Base-by-base conservation (phyloP, 768 basidiomycete genomes). In the Tephrocybe sp. region DNA sequence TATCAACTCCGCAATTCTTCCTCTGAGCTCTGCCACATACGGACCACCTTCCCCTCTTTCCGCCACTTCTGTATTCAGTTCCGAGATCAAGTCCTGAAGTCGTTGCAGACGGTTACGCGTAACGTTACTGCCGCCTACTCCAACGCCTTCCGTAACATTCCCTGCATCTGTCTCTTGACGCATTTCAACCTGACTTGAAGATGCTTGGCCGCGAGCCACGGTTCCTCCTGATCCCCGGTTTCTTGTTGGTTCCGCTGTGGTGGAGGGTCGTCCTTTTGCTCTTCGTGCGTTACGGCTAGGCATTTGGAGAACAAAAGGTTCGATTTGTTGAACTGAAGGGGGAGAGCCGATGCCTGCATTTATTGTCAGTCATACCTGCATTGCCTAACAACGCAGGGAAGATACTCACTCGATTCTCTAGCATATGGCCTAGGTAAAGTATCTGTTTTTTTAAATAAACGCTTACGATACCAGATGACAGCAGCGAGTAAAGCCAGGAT, bases 11-110 rank as follows among this genome's bases (percentile, higher is more conserved):
- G 25, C 46, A 30, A 47, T 47, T 11, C 38, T 47, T 6, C 47
- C 47, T 22, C 39, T 21, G 3, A 49, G 30, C 40, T 42, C 47
- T 13, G 47, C 29, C 3, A 36, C 47, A n/a, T 49, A 49, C n/a
- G 19, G 39, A 15, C 39, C 40, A 33, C 16, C 40, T 34, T 49
- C 47, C 13, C 36, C 46, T 18, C 40, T 3, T 16, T 49, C 47
- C 11, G 29, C 30, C 3, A 49, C 13, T 13, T 41, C 47, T 11
- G 31, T 42, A 21, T 42, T 42, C 13, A 49, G 25, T 22, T 47
- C 46, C 18, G 46, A 29, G 15, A 47, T 29, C 27, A 47, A 21
- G 13, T 40, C 46, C 25, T 47, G 38, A 11, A 47, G 18, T 12
- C 37, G 37, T 13, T 40, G 25, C 4, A 39, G 21, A 3, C 37